phyloP scores from a whole-genome alignment of 257 asterid genomes.

The Linderniella brevidens region DNA sequence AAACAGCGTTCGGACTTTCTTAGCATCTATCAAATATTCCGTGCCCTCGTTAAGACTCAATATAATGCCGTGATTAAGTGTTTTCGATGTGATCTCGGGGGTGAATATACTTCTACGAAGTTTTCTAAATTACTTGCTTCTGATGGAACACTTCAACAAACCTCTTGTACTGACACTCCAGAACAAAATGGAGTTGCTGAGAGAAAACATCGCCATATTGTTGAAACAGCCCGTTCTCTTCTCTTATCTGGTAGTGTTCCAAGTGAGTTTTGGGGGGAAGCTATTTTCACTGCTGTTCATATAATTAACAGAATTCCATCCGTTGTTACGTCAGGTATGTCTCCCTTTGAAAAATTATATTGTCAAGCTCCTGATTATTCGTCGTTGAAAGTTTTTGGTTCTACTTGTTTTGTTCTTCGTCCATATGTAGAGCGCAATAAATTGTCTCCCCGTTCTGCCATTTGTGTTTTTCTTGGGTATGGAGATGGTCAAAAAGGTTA shows the following conservation, averaged over 20 bases:
- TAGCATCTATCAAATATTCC: background rate
- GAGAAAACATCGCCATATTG: conserved; percentile 1
- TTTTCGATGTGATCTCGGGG: background rate
- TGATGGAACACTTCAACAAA: background rate
- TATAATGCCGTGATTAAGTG: background rate
- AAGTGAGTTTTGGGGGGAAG: background rate
- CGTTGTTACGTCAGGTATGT: no score
- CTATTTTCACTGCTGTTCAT: background rate
- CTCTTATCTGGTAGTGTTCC: background rate
- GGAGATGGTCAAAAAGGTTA: no score
- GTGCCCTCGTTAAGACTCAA: conserved; percentile 3
- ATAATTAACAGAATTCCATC: no score
- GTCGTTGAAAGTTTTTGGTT: no score
- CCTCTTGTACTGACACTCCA: background rate
- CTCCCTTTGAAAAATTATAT: no score
- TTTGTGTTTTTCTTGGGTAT: no score
- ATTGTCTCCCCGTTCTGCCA: background rate
- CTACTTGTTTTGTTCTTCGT: no score
- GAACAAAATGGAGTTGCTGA: background rate
- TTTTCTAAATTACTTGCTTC: background rate
- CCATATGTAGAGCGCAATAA: background rate
- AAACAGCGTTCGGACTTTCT: background rate
- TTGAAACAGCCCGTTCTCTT: conserved; percentile 1
- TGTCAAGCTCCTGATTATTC: no score
- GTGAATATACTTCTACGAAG: background rate